phyloP scores from a whole-genome alignment of 2,329 filamentous ascomycete genomes.

The Diaporthe destruens region DNA sequence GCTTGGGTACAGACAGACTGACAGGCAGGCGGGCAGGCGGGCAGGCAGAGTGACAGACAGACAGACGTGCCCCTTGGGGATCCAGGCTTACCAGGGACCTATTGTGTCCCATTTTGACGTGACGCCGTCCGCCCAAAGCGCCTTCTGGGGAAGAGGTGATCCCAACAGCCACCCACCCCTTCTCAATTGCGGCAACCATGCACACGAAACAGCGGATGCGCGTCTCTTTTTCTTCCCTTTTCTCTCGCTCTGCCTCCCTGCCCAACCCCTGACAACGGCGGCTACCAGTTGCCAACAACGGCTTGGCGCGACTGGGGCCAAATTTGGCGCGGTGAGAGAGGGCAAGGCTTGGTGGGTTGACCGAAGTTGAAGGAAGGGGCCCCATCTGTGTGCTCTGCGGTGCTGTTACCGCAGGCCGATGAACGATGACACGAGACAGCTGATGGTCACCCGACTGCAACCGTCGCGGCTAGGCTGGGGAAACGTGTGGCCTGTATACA shows the following conservation, averaged over 20 bases:
- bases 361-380: slow-evolving; percentile 6
- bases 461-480: slow-evolving; percentile 7
- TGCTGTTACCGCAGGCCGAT: background rate
- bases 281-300: slow-evolving; percentile 23
- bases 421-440: slow-evolving; percentile 30
- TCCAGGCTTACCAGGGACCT: background rate
- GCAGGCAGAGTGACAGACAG: background rate
- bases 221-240: slow-evolving; percentile 8
- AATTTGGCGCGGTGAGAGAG: slow-evolving; percentile 14
- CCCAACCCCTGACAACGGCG: slow-evolving; percentile 20
- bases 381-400: background rate
- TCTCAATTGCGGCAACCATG: slow-evolving; percentile 11
- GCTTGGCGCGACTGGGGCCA: slow-evolving; percentile 24
- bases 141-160: background rate
- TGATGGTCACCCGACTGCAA: slow-evolving; percentile 22
- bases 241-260: background rate
- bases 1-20: slow-evolving; percentile 7
- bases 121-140: slow-evolving; percentile 24
- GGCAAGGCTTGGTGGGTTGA: slow-evolving; percentile 14
- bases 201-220: slow-evolving; percentile 31
- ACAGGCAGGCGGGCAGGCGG: background rate
- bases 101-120: slow-evolving; percentile 25
- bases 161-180: slow-evolving; percentile 10
- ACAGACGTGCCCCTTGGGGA: slow-evolving; percentile 3
- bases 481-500: slow-evolving; percentile 18